phyloP scores from a whole-genome alignment of 2,329 filamentous ascomycete species.

The Diaporthe humulicola region DNA sequence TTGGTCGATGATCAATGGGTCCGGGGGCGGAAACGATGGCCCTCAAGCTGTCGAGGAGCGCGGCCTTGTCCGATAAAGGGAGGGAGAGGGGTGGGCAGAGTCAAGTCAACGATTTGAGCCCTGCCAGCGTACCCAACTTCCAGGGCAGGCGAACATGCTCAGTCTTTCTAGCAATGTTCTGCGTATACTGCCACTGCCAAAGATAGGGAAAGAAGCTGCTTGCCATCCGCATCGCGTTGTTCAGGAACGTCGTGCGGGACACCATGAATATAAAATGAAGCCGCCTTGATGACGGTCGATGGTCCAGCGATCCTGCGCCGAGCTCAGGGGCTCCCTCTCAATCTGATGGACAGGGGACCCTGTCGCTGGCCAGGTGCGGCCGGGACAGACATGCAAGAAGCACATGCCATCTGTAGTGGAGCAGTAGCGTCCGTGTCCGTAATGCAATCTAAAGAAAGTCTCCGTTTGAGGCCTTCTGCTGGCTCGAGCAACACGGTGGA shows the following conservation, averaged over 20 bases:
- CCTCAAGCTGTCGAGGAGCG: conserved; percentile 16
- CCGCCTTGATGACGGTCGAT: background rate
- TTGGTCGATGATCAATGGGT: conserved; percentile 32
- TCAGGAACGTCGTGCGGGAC: conserved; percentile 13
- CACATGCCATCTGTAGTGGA: conserved; percentile 40
- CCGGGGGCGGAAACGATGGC: conserved; percentile 22
- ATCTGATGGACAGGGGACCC: conserved; percentile 27
- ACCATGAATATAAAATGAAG: conserved; percentile 28
- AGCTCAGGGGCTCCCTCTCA: conserved; percentile 27
- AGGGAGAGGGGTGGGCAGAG: background rate
- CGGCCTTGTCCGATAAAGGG: conserved; percentile 28
- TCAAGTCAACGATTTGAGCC: background rate
- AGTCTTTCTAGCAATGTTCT: background rate
- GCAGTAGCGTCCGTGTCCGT: conserved; percentile 38
- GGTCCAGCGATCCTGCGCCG: background rate
- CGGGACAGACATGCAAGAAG: conserved; percentile 35
- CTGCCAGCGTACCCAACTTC: background rate
- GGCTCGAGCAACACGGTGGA: conserved; percentile 2
- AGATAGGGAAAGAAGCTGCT: background rate
- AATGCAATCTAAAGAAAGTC: conserved; percentile 40
- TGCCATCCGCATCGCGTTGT: conserved; percentile 2
- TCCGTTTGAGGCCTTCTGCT: conserved; percentile 37
- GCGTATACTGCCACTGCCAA: background rate
- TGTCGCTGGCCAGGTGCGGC: conserved; percentile 25
- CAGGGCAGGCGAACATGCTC: background rate